phyloP scores from a whole-genome alignment of 164 flowering plant genomes.

The grape (Vitis vinifera) region DNA sequence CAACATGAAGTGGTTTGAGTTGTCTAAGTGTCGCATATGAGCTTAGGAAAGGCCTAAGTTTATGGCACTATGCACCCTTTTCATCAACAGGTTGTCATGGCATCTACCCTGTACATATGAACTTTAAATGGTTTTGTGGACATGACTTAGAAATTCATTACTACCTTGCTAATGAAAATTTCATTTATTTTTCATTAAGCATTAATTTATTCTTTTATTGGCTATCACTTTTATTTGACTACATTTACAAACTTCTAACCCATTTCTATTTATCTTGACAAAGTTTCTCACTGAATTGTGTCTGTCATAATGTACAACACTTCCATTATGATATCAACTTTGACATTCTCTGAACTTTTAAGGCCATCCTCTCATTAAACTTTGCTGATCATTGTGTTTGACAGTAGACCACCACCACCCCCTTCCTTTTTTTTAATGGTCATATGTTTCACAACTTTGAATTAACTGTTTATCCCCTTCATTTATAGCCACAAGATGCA shows the following conservation, averaged over 20 bases:
- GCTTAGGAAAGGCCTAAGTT: too few species aligned
- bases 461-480: not conserved
- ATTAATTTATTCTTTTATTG: not conserved
- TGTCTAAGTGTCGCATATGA: too few species aligned
- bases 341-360: too few species aligned
- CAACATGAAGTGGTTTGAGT: too few species aligned
- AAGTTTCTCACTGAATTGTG: not conserved
- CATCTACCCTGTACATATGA: not conserved
- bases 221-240: not conserved
- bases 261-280: not conserved
- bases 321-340: too few species aligned
- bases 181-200: not conserved
- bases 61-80: too few species aligned
- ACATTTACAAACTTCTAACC: not conserved
- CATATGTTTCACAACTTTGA: not conserved
- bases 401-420: too few species aligned
- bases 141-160: not conserved
- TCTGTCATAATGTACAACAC: not conserved
- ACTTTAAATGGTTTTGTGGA: not conserved
- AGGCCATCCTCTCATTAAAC: too few species aligned
- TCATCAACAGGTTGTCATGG: not conserved
- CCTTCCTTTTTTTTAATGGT: too few species aligned
- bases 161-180: not conserved
- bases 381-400: too few species aligned
- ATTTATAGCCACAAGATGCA: slow-evolving; percentile 48